Base-by-base conservation (phyloP, 2,329 filamentous ascomycete species). In the Talaromyces marneffei region DNA sequence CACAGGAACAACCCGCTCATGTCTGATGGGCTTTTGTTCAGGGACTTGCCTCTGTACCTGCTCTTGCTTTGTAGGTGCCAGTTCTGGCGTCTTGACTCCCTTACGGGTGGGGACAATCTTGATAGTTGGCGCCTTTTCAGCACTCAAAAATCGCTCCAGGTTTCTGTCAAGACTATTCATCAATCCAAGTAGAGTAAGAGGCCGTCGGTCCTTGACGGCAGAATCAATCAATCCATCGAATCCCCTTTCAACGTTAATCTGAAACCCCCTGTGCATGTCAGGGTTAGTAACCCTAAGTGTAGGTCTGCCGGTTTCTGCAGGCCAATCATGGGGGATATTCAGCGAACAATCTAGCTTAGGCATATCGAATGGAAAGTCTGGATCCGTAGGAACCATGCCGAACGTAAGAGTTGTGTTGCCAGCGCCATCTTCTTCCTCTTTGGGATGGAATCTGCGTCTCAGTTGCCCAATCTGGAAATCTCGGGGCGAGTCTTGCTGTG, bases 321-420 rank as follows among this genome's bases (percentile, higher is more conserved):
- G 90, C 72, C 90, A 93, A 18, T 74, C 74, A 9, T 70, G 71
- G 1, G 90, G 90, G 20, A 94, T 80, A 56, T 78, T 81, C 39
- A 94, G 76, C 46, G 85, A 79, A 71, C 89, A 92, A 42, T 89
- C 81, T 33, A 94, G 78, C 37, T 82, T 78, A 27, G 85, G 82
- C 69, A 93, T 78, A 64, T 92, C 88, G 72, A 90, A 93, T 0
- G 90, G 88, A 68, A 94, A 93, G 69, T 94, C 90, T 0, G 90
- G 90, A 70, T 94, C 90, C 5, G 90, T 91, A 4, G 90, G 90
- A 12, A 76, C 77, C 64, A 94, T 76, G 57, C 80, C 84, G 73
- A 93, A 90, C 9, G 79, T 75, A 40, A 92, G 74, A 16, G 83
- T 80, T 0, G 83, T 85, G 46, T 59, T 59, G 9, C 60, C 60